Percentiles rank a stretch among this genome's conserved stretches.
phyloP scores from a whole-genome alignment of 164 flowering plant genomes.

The Liquidambar formosana region DNA sequence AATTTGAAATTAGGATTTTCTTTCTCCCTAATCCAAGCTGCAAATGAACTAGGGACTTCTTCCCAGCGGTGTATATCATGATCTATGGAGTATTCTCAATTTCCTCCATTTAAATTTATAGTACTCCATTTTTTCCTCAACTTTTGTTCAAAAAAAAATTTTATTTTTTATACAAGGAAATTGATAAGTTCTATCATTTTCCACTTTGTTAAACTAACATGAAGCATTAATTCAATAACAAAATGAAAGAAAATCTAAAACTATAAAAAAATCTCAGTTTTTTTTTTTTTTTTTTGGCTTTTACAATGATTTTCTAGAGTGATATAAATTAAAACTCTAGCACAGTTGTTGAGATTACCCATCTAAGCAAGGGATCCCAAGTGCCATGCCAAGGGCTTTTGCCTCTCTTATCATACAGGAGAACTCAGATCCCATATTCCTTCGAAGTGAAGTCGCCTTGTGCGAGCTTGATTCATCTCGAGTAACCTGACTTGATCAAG shows the following conservation, averaged over 20 bases:
- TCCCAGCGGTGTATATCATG: background rate
- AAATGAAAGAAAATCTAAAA: background rate
- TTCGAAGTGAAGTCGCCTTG: constrained; percentile 46
- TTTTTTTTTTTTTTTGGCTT: background rate
- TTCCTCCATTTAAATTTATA: too few species aligned
- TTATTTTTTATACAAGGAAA: too few species aligned
- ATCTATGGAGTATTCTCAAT: background rate
- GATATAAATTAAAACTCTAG: background rate
- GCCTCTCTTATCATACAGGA: constrained; percentile 94
- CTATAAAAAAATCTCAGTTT: background rate
- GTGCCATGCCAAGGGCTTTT: constrained; percentile 67
- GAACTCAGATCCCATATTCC: constrained; percentile 90
- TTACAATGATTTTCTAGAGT: background rate
- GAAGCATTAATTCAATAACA: background rate
- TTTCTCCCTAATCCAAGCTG: background rate
- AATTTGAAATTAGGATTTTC: background rate
- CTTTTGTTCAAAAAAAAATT: too few species aligned
- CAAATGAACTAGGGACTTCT: constrained; percentile 1
- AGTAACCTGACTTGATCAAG: constrained; percentile 39
- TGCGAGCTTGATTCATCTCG: constrained; percentile 39
- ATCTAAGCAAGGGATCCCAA: constrained; percentile 91
- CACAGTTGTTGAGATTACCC: constrained; percentile 47
- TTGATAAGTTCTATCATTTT: background rate
- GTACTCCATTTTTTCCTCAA: too few species aligned
- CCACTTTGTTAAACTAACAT: background rate